Percentiles rank a stretch among this genome's conserved stretches.
Conservation (phyloP, 1,139 yeast genomes). For the Saccharomyces hybrid region DNA sequence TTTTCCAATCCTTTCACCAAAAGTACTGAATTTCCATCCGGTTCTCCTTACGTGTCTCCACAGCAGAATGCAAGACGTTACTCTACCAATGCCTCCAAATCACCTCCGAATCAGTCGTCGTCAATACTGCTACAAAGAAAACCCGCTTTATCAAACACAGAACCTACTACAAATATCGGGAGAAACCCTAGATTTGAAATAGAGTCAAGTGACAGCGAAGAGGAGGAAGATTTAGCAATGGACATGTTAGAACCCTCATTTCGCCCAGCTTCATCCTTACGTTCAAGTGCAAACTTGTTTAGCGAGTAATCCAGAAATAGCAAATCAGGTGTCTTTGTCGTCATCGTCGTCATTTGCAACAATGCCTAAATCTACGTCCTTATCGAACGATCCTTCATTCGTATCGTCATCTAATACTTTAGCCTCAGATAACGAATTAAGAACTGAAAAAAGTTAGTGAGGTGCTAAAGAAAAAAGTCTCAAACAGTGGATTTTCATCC, state of each 20-base stretch:
- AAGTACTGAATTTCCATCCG: slow-evolving; percentile 9
- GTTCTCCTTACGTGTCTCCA: slow-evolving; percentile 8
- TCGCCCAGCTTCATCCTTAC: background rate
- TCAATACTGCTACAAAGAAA: background rate
- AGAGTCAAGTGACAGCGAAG: slow-evolving; percentile 4
- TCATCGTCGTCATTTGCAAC: background rate
- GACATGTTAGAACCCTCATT: slow-evolving; percentile 1
- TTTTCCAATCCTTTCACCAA: slow-evolving; percentile 19
- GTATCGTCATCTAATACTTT: background rate
- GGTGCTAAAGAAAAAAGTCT: slow-evolving; percentile 18
- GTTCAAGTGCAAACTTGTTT: background rate
- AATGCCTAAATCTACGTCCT: background rate
- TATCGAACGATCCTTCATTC: background rate
- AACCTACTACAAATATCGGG: background rate
- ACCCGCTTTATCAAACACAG: background rate
- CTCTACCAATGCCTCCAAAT: slow-evolving; percentile 8
- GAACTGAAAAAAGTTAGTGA: slow-evolving; percentile 21
- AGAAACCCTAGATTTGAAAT: background rate
- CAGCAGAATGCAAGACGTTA: slow-evolving; percentile 4
- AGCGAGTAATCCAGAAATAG: background rate
- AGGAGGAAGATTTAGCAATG: slow-evolving; percentile 7
- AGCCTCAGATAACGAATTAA: slow-evolving; percentile 6
- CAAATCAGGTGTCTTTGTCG: background rate
- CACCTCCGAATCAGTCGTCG: background rate
- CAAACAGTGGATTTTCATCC: slow-evolving; percentile 1